These are phyloP conservation scores for Quercus agrifolia DNA, from an alignment of 306 rosid species.

Conservation along the genomic window DNA sequence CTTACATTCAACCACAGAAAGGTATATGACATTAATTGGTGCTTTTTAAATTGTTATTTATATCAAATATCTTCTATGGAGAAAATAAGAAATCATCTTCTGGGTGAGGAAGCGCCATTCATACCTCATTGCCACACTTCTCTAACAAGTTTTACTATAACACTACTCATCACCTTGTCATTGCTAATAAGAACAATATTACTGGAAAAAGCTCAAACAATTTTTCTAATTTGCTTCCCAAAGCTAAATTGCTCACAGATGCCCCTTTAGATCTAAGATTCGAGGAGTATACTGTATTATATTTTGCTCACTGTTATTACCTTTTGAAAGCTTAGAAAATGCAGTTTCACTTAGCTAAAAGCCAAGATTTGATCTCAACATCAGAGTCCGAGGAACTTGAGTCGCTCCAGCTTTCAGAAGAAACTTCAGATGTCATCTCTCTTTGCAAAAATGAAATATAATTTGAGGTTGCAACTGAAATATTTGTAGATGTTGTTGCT, in stretches of 20 bases:
- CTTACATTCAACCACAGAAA: too few relatives aligned
- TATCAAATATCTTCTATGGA: too few relatives aligned
- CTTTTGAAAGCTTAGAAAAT: not conserved
- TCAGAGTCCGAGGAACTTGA: conserved; percentile 50
- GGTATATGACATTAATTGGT: too few relatives aligned
- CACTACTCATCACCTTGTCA: not conserved
- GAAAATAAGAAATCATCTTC: too few relatives aligned
- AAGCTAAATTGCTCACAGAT: not conserved
- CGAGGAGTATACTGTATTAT: not conserved
- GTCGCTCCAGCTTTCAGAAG: conserved; percentile 38
- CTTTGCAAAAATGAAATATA: conserved; percentile 15
- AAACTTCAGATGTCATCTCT: conserved; percentile 23
- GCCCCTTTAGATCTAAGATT: not conserved
- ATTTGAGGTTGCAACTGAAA: not conserved
- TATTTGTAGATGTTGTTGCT: conserved; percentile 6
- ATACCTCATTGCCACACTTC: too few relatives aligned
- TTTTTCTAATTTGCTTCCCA: not conserved
- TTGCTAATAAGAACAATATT: not conserved
- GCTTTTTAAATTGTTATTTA: too few relatives aligned
- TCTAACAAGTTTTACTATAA: too few relatives aligned
- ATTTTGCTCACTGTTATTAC: not conserved
- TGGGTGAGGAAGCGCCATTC: too few relatives aligned
- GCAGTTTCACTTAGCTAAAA: not conserved
- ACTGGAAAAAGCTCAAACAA: not conserved
- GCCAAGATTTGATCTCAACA: not conserved